Percentiles rank a stretch among this genome's conserved stretches.
These are phyloP conservation scores for Actinomortierella ambigua DNA, from an alignment of 371 early-diverging fungal species.

Conservation along the genomic window DNA sequence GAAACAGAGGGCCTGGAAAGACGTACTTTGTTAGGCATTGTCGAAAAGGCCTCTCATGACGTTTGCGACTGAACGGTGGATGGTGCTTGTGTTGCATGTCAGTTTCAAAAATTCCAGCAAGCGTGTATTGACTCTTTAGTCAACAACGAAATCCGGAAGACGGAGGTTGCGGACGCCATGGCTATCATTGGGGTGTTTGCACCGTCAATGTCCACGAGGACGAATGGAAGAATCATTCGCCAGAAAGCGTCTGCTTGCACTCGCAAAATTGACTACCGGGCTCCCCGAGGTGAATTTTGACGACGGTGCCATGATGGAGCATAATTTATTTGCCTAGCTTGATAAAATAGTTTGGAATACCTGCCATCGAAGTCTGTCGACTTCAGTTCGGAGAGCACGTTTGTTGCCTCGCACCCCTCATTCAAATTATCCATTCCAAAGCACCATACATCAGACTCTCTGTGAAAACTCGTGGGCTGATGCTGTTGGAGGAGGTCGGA, in stretches of 20 bases:
- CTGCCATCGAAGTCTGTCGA: conserved; percentile 8
- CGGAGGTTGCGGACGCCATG: conserved; percentile 13
- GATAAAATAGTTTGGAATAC: conserved; percentile 7
- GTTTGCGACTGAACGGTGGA: conserved; percentile 7
- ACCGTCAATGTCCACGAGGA: conserved; percentile 14
- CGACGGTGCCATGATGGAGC: conserved; percentile 15
- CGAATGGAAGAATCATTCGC: conserved; percentile 12
- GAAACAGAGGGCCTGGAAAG: too few relatives aligned
- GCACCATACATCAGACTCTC: conserved; percentile 13
- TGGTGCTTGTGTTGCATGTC: conserved; percentile 9
- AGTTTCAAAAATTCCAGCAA: conserved; percentile 12
- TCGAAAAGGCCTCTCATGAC: conserved; percentile 11
- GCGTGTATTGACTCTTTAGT: conserved; percentile 11
- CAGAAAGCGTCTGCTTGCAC: conserved; percentile 1
- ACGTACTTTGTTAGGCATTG: conserved; percentile 1
- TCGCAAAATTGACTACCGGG: conserved; percentile 7
- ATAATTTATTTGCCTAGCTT: background rate
- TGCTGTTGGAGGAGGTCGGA: conserved; percentile 17
- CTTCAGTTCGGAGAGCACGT: conserved; percentile 11
- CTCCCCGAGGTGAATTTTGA: conserved; percentile 13
- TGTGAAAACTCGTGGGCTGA: conserved; percentile 6
- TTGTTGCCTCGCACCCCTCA: conserved; percentile 15
- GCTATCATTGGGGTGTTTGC: conserved; percentile 20
- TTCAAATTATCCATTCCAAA: conserved; percentile 7
- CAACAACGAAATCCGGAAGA: conserved; percentile 13